Evolutionary conservation across 306 rosid genomes (phyloP), one percentile per base, ranked within the genome.

Genomic region (Acmispon strigosus): DNA sequence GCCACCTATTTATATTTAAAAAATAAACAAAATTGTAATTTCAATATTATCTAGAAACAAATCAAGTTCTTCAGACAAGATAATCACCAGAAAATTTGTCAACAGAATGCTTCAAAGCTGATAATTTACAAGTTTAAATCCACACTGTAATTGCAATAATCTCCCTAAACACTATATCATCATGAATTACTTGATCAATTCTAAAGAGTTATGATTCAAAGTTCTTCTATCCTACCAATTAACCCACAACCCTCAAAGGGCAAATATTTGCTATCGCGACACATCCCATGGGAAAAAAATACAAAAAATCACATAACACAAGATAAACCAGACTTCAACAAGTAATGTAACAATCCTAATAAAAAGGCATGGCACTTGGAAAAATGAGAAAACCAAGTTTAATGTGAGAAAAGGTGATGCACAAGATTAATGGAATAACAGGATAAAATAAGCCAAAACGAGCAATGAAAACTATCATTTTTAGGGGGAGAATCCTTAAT

Each of bases 1-100:
- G 99, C 99, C 41, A 91, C 86, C 99, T 91, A 72, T 61, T 70
- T 49, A 19, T 18, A 29, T 70, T 50, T 6, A 3, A 10, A 63
- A 29, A 12, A 8, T 10, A 49, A 78, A 45, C 32, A 29, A 56
- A 51, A 9, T 49, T 20, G 29, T 44, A 12, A 29, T 34, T 5
- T 37, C 20, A 15, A 24, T 10, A 52, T 43, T 20, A 44, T 14
- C 9, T 4, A 45, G 8, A 73, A 37, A 27, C 16, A 50, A 69
- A 65, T 49, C 60, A 52, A 69, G 66, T 52, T 49, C 53, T 57
- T 51, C 14, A 53, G 39, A 19, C 55, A 58, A 37, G 2, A 56
- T 51, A 41, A 17, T 19, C 17, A 68, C 10, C 70, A 72, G 64
- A 19, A 24, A 39, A 18, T 2, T 43, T 11, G 55, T 22, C 4